phyloP scores from a whole-genome alignment of 192 early-diverging fungal species.

The Dimargaris cristalligena region DNA sequence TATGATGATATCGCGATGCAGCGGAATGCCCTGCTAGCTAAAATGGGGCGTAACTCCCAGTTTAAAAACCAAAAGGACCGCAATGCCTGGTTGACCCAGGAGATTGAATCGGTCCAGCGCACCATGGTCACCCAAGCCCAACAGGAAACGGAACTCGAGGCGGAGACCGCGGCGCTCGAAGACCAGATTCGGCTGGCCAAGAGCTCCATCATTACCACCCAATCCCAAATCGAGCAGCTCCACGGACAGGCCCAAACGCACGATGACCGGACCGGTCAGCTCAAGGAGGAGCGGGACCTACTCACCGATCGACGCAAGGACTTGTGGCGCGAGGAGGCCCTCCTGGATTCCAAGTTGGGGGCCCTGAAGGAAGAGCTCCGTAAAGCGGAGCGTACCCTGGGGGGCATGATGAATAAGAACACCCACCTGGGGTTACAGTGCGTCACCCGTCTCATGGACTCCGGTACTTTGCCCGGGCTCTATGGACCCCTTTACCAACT shows the following conservation, averaged over 20 bases:
- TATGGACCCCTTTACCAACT: slow-evolving; percentile 87
- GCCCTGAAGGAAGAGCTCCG: slow-evolving; percentile 57
- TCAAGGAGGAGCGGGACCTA: slow-evolving; percentile 23
- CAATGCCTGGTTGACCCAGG: slow-evolving; percentile 54
- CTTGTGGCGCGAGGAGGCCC: slow-evolving; percentile 78
- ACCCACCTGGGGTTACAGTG: slow-evolving; percentile 64
- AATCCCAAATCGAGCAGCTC: not conserved
- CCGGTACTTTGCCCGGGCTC: slow-evolving; percentile 48
- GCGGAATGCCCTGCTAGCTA: slow-evolving; percentile 60
- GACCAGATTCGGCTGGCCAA: not conserved
- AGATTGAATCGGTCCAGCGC: slow-evolving; percentile 45
- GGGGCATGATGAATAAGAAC: slow-evolving; percentile 64
- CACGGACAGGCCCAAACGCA: slow-evolving; percentile 2
- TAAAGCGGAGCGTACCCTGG: slow-evolving; percentile 51
- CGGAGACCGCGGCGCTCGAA: slow-evolving; percentile 17
- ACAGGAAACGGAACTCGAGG: slow-evolving; percentile 29
- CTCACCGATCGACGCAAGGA: slow-evolving; percentile 38
- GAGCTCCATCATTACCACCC: not conserved
- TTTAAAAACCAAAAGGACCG: slow-evolving; percentile 58
- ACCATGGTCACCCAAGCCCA: slow-evolving; percentile 32
- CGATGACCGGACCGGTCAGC: slow-evolving; percentile 4
- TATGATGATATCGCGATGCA: too few species aligned
- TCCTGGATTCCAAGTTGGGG: slow-evolving; percentile 41
- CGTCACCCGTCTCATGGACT: slow-evolving; percentile 47
- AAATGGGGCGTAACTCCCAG: slow-evolving; percentile 68